These are phyloP conservation scores for Solanum commersonii DNA, from an alignment of 257 asterid genomes.

Conservation along the genomic window DNA sequence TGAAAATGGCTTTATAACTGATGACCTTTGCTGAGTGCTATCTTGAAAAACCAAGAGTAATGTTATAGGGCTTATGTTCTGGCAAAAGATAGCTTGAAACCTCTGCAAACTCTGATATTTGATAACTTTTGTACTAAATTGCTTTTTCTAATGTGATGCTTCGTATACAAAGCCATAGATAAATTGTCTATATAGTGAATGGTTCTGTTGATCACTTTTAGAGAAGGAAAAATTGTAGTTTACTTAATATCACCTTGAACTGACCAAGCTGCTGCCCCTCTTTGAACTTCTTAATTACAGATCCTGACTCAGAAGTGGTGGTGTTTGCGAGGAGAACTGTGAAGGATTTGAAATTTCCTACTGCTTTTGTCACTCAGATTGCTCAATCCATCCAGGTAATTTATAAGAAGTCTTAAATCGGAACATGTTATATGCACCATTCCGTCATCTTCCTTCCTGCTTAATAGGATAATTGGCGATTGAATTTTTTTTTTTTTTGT, in stretches of 20 bases:
- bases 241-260: background rate
- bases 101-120: background rate
- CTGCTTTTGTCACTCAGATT: slow-evolving; percentile 82
- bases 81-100: background rate
- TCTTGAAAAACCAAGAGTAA: background rate
- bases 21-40: background rate
- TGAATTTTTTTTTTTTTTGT: background rate
- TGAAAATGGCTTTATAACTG: background rate
- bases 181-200: background rate
- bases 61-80: background rate
- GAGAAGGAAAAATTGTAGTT: background rate
- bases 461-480: background rate
- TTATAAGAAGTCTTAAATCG: background rate
- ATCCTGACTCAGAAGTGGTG: slow-evolving; percentile 86
- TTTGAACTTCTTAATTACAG: slow-evolving; percentile 25
- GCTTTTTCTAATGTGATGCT: background rate
- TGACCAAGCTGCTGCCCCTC: background rate
- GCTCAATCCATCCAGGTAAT: slow-evolving; percentile 89
- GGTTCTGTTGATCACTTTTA: background rate
- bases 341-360: slow-evolving; percentile 90
- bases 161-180: background rate
- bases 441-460: background rate
- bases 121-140: background rate
- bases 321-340: slow-evolving; percentile 86
- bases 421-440: background rate